phyloP scores from a whole-genome alignment of 2,329 filamentous ascomycete species.

The Hypoxylon sp. region DNA sequence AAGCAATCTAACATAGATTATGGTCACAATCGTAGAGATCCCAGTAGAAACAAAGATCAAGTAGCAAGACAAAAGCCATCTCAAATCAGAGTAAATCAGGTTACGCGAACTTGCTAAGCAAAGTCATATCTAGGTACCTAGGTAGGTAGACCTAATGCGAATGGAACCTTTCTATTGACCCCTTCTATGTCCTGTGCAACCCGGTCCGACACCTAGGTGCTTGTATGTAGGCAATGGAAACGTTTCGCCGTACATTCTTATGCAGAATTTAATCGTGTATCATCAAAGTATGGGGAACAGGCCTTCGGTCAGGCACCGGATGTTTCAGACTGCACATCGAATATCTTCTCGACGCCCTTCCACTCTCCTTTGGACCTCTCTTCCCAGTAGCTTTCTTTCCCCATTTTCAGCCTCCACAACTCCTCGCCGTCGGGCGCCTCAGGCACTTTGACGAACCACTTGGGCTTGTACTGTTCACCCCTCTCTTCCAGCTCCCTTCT shows the following conservation, averaged over 20 bases:
- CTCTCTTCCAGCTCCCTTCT: conserved; percentile 80
- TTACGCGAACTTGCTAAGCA: conserved; percentile 8
- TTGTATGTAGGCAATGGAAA: conserved; percentile 5
- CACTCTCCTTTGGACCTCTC: conserved; percentile 66
- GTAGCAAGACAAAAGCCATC: not conserved
- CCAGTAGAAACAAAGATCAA: no score
- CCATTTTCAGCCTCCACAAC: conserved; percentile 80
- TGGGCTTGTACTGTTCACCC: conserved; percentile 78
- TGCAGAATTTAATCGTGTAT: conserved; percentile 1
- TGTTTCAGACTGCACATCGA: conserved; percentile 43
- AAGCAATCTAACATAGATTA: no score
- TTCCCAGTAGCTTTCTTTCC: conserved; percentile 95
- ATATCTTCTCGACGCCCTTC: conserved; percentile 51
- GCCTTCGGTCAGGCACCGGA: not conserved
- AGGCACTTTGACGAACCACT: conserved; percentile 86
- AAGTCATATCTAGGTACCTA: conserved; percentile 5
- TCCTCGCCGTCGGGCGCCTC: conserved; percentile 72
- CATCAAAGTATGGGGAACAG: not conserved
- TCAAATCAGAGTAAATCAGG: conserved; percentile 19
- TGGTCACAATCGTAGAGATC: no score
- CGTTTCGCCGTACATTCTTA: conserved; percentile 9
- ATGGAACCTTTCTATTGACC: conserved; percentile 28
- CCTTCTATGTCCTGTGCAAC: conserved; percentile 8
- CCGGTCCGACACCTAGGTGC: not conserved
- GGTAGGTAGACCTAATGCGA: conserved; percentile 13